Evolutionary conservation across 73 alveolate species (phyloP).

Genomic region (Tetrahymena thermophila): DNA sequence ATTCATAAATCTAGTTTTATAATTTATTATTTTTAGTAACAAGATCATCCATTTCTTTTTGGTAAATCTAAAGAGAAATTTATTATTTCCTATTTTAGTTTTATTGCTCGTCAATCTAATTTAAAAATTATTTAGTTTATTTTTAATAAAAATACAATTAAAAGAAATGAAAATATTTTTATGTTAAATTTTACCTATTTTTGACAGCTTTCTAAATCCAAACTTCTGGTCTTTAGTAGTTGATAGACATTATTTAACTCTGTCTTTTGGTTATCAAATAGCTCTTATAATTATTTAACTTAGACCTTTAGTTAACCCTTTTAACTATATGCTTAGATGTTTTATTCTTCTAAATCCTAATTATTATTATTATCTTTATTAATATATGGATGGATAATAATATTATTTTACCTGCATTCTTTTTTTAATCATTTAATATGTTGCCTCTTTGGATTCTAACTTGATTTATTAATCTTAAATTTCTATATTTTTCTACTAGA

Average conservation of each 20-base stretch:
- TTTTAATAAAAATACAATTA: neutral
- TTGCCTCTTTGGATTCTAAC: neutral
- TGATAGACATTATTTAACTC: neutral
- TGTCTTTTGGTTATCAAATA: neutral
- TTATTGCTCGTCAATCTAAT: neutral
- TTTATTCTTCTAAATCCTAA: neutral
- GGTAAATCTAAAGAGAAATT: neutral
- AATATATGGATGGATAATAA: too few relatives aligned
- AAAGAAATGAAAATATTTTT: neutral
- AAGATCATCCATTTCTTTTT: neutral
- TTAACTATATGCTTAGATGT: neutral
- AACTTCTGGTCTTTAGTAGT: neutral
- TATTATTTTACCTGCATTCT: neutral
- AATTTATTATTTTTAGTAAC: neutral
- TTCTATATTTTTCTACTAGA: neutral
- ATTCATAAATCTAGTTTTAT: neutral
- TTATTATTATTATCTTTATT: neutral
- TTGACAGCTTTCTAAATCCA: neutral
- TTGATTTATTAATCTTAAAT: neutral
- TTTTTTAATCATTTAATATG: neutral
- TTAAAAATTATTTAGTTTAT: neutral
- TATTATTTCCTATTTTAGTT: neutral
- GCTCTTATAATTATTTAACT: neutral
- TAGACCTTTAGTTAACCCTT: neutral
- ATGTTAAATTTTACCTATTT: neutral